Evolutionary conservation across 805 yeast species (phyloP), one percentile per base, ranked within the genome.

Genomic region (Monosporozyma unispora): DNA sequence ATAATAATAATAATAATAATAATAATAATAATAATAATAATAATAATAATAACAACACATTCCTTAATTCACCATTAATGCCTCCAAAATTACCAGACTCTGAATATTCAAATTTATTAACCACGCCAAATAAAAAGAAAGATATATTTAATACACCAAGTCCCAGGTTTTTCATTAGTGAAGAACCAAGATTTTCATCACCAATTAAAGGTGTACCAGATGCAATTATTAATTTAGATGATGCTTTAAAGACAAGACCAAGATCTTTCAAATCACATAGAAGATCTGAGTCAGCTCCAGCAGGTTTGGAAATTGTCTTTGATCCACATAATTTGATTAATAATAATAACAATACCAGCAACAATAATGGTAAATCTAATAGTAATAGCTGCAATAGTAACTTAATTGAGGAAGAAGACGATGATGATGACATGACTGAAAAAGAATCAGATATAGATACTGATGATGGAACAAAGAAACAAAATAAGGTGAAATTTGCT

Each of bases 261-360:
- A 61, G 53, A 53, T 61, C 61, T 8, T 63, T 64, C 40, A 52
- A 58, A 45, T 54, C 64, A 5, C 82, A 78, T 58, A 69, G 80
- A 56, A 69, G 82, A 50, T 69, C 80, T 1, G 82, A 78, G 59
- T 74, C 79, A 39, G 82, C 82, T 0, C 81, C 82, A 6, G 80
- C 78, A 29, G 66, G 74, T 46, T 68, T 72, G 35, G 68, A 69
- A 48, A 62, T 67, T 50, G 50, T 54, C 10, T 41, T 54, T 18
- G 48, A 48, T 47, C 38, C 18, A 11, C 22, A 37, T n/a, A 5
- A 16, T 35, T 25, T 19, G 3, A 45, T 47, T 19, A 43, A 43
- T 7, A 37, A 21, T 16, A 10, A 5, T 11, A 16, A 18, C 16
- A 38, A 33, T 25, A 14, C 22, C 12, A 44, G 45, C 16, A 47